Conservation (phyloP, 768 basidiomycete species). For the Rhizopogon sp. region DNA sequence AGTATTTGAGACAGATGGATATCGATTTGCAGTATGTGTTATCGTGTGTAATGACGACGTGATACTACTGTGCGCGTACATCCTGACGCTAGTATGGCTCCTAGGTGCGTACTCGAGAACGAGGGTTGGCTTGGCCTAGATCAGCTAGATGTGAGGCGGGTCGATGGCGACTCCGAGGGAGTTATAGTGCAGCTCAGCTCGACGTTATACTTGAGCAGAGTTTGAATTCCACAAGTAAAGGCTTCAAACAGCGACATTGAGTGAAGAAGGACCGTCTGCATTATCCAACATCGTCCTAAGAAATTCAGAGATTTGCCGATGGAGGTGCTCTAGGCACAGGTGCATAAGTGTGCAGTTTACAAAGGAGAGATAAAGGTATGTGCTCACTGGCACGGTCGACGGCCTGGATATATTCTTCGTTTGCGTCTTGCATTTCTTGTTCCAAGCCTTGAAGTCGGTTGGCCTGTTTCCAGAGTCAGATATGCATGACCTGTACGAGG, state of each 20-base stretch:
- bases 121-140: too few relatives aligned
- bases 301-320: constrained; percentile 54
- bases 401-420: constrained; percentile 70
- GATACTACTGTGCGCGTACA: too few relatives aligned
- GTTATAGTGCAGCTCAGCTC: background rate
- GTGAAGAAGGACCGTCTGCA: constrained; percentile 28
- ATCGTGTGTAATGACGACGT: too few relatives aligned
- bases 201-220: too few relatives aligned
- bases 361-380: background rate
- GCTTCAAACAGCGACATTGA: background rate
- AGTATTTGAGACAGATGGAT: constrained; percentile 75
- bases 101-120: too few relatives aligned
- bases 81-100: too few relatives aligned
- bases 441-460: constrained; percentile 64
- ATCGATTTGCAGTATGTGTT: constrained; percentile 69
- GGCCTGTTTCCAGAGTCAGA: constrained; percentile 39
- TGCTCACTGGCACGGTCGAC: constrained; percentile 73
- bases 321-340: constrained; percentile 44
- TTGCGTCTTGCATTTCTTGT: constrained; percentile 64
- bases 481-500: background rate
- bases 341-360: background rate
- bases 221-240: background rate
- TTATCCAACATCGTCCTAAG: constrained; percentile 54
- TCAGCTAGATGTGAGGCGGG: too few relatives aligned
- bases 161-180: too few relatives aligned